phyloP scores from a whole-genome alignment of 139 green algal species.

The Asterochloris erici region DNA sequence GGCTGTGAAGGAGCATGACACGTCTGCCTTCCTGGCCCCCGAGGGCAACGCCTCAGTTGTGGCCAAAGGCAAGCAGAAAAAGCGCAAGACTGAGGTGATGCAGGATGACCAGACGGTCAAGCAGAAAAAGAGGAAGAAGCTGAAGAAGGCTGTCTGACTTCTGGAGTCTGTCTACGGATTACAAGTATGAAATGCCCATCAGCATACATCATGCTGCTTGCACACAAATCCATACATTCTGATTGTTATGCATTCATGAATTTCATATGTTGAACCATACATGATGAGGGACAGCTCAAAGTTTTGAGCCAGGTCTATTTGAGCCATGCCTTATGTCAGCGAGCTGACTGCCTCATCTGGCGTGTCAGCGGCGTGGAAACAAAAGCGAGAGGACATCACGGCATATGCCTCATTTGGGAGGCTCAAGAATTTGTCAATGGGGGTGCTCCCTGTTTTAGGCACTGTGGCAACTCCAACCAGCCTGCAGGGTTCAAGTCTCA shows the following conservation, averaged over 20 bases:
- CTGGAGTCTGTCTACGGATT: too few species aligned
- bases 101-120: too few species aligned
- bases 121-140: too few species aligned
- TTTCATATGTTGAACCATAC: neutral
- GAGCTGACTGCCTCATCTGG: neutral
- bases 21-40: too few species aligned
- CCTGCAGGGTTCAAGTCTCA: conserved; percentile 28
- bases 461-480: conserved; percentile 63
- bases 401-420: conserved; percentile 76
- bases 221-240: neutral
- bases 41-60: too few species aligned
- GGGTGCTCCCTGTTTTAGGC: conserved; percentile 47
- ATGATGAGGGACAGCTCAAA: neutral
- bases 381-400: conserved; percentile 51
- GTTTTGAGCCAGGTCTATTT: neutral
- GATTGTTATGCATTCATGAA: neutral
- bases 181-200: neutral
- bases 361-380: conserved; percentile 25
- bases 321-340: neutral
- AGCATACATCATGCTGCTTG: neutral
- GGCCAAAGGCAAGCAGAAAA: too few species aligned
- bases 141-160: too few species aligned
- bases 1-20: too few species aligned
- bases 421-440: conserved; percentile 77
- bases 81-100: too few species aligned